Conservation (phyloP, 805 yeast genomes). For the Cyberlindnera euphorbiiphila region DNA sequence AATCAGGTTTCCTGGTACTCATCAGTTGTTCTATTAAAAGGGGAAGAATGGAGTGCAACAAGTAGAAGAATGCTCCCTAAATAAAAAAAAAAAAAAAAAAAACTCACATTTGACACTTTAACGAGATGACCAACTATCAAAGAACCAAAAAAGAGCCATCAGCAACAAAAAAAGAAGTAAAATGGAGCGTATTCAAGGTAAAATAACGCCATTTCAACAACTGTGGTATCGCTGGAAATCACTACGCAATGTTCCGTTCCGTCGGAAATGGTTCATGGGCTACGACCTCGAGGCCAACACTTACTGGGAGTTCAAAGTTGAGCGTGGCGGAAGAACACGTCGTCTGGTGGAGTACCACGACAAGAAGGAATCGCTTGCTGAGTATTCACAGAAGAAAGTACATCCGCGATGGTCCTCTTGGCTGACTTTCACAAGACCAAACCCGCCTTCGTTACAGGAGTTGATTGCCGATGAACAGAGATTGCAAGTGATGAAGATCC, state of each 20-base stretch:
- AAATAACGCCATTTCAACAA: slow-evolving; percentile 48
- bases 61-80: too few species aligned
- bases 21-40: too few species aligned
- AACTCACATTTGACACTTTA: too few species aligned
- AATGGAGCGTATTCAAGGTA: slow-evolving; percentile 48
- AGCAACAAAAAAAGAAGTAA: background rate
- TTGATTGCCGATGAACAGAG: slow-evolving; percentile 55
- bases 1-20: too few species aligned
- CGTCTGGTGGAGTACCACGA: slow-evolving; percentile 59
- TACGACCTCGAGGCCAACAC: slow-evolving; percentile 83
- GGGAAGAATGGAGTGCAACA: too few species aligned
- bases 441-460: slow-evolving; percentile 62
- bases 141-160: too few species aligned
- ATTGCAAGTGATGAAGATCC: slow-evolving; percentile 43
- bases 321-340: slow-evolving; percentile 47
- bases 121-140: too few species aligned
- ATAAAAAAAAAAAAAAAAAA: too few species aligned
- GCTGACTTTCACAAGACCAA: slow-evolving; percentile 60
- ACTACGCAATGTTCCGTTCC: slow-evolving; percentile 60
- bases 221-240: slow-evolving; percentile 56
- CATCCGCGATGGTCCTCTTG: slow-evolving; percentile 80
- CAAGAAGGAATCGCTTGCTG: slow-evolving; percentile 50
- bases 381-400: slow-evolving; percentile 27
- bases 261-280: slow-evolving; percentile 58
- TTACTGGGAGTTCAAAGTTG: slow-evolving; percentile 74